Conservation (phyloP, 179 eudicot genomes). For the Spergularia azorica region DNA sequence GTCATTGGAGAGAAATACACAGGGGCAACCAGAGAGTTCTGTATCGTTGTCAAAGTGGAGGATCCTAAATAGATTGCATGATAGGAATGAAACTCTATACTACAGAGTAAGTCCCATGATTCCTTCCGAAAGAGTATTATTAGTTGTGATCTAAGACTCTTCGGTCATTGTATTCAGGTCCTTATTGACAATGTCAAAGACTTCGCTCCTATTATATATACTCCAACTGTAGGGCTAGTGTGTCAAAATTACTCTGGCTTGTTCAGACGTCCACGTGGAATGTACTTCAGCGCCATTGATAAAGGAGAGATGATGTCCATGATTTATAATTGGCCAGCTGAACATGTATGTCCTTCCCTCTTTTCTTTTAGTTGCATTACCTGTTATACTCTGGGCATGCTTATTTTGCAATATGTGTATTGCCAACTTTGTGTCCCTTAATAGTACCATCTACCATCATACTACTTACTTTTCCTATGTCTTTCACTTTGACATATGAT, state of each 20-base stretch:
- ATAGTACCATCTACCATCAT: background rate
- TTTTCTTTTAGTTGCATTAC: background rate
- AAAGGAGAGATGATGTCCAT: conserved; percentile 99
- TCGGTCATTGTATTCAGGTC: conserved; percentile 55
- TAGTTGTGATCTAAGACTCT: conserved; percentile 30
- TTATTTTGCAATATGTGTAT: background rate
- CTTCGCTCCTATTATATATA: conserved; percentile 97
- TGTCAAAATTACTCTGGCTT: conserved; percentile 98
- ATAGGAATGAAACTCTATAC: conserved; percentile 95
- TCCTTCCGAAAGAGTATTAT: conserved; percentile 11
- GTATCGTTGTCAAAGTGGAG: conserved; percentile 96
- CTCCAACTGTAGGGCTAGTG: conserved; percentile 98
- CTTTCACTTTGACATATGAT: conserved; percentile 5
- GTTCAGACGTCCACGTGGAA: conserved; percentile 99
- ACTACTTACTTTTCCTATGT: background rate
- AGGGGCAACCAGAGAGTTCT: conserved; percentile 56
- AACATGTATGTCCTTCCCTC: conserved; percentile 48
- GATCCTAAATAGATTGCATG: conserved; percentile 91
- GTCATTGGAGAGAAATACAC: conserved; percentile 80
- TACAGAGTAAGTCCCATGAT: conserved; percentile 69
- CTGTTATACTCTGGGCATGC: background rate
- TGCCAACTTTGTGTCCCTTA: background rate
- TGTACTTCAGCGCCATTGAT: conserved; percentile 98
- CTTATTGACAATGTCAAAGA: conserved; percentile 93
- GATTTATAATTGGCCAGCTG: conserved; percentile 98